These are phyloP conservation scores for Coniochaeta sp. DNA, from an alignment of 2,329 filamentous ascomycete species.

Conservation along the genomic window DNA sequence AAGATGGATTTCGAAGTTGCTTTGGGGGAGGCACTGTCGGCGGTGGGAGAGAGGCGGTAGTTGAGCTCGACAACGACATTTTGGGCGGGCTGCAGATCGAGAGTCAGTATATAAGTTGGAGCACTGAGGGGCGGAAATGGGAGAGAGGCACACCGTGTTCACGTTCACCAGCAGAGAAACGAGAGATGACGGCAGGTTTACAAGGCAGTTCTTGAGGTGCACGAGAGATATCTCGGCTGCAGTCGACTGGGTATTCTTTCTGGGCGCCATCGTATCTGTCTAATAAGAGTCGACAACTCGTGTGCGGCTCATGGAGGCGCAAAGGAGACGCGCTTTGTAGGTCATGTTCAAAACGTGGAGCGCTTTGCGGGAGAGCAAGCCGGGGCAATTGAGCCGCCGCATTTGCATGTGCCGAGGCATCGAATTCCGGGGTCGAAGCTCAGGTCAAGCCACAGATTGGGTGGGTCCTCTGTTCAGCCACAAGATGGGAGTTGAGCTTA, in stretches of 20 bases:
- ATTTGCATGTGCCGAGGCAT: slow-evolving; percentile 6
- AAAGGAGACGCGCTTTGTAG: background rate
- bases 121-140: slow-evolving; percentile 3
- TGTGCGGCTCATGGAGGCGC: background rate
- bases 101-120: slow-evolving; percentile 8
- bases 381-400: background rate
- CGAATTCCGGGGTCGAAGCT: background rate
- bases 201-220: slow-evolving; percentile 87
- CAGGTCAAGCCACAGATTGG: background rate
- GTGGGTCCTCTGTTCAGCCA: background rate
- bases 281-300: background rate
- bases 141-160: slow-evolving; percentile 74
- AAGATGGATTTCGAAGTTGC: slow-evolving; percentile 63
- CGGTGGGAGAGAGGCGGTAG: slow-evolving; percentile 55
- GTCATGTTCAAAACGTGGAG: background rate
- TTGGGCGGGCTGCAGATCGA: slow-evolving; percentile 66
- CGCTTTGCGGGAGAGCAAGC: background rate
- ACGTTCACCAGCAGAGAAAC: slow-evolving; percentile 81
- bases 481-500: background rate
- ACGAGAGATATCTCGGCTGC: slow-evolving; percentile 79
- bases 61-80: slow-evolving; percentile 93
- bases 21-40: slow-evolving; percentile 34
- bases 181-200: slow-evolving; percentile 82
- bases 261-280: slow-evolving; percentile 33
- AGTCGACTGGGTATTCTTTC: slow-evolving; percentile 54